Base-by-base conservation (phyloP, 176 grass and related monocot species). In the Eragrostis nindensis region DNA sequence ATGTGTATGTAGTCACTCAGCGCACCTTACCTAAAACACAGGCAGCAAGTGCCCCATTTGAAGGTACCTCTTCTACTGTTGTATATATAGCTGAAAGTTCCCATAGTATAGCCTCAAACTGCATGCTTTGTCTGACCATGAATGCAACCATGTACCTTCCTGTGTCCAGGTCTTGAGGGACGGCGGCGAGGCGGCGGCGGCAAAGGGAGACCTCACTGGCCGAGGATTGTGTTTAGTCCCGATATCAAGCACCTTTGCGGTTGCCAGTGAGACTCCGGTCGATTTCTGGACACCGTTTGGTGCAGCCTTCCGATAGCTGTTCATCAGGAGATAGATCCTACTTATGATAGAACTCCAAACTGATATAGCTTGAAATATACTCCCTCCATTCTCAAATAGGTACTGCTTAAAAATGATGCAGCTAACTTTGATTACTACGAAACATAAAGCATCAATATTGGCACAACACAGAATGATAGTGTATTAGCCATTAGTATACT, bases 171-270 rank as follows among this genome's bases (percentile, higher is more conserved):
- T 68, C 4, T 80, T 63, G 22, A 76, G 83, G 76, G 88, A 85
- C 8, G 18, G 64, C 21, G 81, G 86, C 0, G 82, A 83, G 47
- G 38, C 78, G 38, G 86, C 68, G n/a, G 89, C 57, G 40, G 11
- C 56, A 30, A 89, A 83, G 42, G 66, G 76, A 61, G 86, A 85
- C 38, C 91, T 98, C 27, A 84, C 49, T 18, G 85, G 84, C 55
- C 86, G 90, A 87, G 96, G 96, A 43, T 45, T 98, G 15, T 98
- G 96, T 83, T 89, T 98, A 7, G 88, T 98, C 21, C 96, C 96
- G 1, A 88, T 98, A 65, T 86, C 92, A 0, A 94, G 92, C 90
- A 98, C 90, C 38, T 93, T 91, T 36, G 90, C 86, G 4, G 96
- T 93, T 75, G 63, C 92, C 26, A 82, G 88, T 38, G 90, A 95